Evolutionary conservation across 352 stramenopile genomes (phyloP).

Genomic region (Pythium scleroteichum): DNA sequence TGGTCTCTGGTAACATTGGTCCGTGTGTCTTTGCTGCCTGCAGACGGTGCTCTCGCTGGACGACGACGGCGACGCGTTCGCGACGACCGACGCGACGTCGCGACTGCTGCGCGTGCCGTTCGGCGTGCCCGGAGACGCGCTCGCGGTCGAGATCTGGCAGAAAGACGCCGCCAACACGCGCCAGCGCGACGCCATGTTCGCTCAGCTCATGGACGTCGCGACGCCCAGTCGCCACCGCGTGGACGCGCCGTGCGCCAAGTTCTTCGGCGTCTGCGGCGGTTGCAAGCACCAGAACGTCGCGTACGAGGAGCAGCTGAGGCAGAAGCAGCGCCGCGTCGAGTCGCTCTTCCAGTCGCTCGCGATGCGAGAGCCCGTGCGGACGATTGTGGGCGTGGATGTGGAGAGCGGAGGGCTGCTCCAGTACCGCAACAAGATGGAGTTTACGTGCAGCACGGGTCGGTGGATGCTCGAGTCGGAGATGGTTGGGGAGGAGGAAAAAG

Average conservation of each 20-base stretch:
- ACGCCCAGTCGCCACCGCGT: conserved; percentile 40
- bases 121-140: conserved; percentile 46
- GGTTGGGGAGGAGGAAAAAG: conserved; percentile 7
- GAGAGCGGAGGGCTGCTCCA: conserved; percentile 28
- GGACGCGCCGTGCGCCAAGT: conserved; percentile 47
- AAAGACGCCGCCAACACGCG: conserved; percentile 39
- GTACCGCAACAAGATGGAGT: conserved; percentile 88
- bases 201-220: conserved; percentile 30
- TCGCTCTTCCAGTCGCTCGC: conserved; percentile 32
- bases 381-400: conserved; percentile 37
- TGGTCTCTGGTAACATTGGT: not conserved
- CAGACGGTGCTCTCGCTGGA: conserved; percentile 30
- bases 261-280: conserved; percentile 68
- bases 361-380: conserved; percentile 30
- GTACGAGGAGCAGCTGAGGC: conserved; percentile 56
- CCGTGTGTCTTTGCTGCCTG: not conserved
- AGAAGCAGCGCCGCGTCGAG: conserved; percentile 63
- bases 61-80: conserved; percentile 53
- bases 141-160: conserved; percentile 53
- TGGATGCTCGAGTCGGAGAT: conserved; percentile 63
- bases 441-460: conserved; percentile 74
- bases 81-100: conserved; percentile 19
- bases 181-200: conserved; percentile 43
- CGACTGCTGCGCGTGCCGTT: conserved; percentile 48
- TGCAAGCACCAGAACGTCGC: conserved; percentile 68